Evolutionary conservation across 495 filamentous ascomycete species (phyloP).

Genomic region (Pseudevernia furfuracea): DNA sequence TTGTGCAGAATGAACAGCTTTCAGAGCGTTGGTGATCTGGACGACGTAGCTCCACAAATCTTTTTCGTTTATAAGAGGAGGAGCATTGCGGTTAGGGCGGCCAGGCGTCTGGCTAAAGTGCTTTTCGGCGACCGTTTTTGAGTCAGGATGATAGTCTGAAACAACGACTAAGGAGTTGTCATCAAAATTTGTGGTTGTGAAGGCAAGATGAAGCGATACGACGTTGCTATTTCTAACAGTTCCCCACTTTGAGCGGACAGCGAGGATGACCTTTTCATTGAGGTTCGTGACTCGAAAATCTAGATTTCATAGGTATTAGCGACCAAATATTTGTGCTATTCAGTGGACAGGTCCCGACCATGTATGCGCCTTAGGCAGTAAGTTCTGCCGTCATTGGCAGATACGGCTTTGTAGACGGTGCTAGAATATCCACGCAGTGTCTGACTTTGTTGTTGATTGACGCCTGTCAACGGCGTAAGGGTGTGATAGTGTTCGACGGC

Average conservation of each 20-base stretch:
- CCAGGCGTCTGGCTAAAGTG: slow-evolving; percentile 41
- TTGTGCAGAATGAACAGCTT: slow-evolving; percentile 70
- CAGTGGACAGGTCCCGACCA: slow-evolving; percentile 37
- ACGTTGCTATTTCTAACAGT: slow-evolving; percentile 73
- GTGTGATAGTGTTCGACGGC: slow-evolving; percentile 81
- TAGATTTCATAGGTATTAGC: slow-evolving; percentile 28
- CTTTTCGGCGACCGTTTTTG: slow-evolving; percentile 82
- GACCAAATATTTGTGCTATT: slow-evolving; percentile 25
- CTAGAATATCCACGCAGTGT: slow-evolving; percentile 74
- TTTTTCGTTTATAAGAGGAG: slow-evolving; percentile 59
- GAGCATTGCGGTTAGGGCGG: slow-evolving; percentile 40
- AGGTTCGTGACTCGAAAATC: slow-evolving; percentile 61
- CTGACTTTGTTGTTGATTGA: slow-evolving; percentile 62
- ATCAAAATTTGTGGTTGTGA: slow-evolving; percentile 85
- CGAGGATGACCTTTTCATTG: slow-evolving; percentile 77
- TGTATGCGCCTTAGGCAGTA: slow-evolving; percentile 83
- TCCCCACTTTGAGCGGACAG: slow-evolving; percentile 86
- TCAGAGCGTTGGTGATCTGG: slow-evolving; percentile 83
- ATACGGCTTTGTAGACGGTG: slow-evolving; percentile 95
- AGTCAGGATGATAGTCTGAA: slow-evolving; percentile 83
- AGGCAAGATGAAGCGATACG: slow-evolving; percentile 83
- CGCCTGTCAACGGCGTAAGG: slow-evolving; percentile 60
- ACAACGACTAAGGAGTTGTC: slow-evolving; percentile 93
- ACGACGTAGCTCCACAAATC: slow-evolving; percentile 86
- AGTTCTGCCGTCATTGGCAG: slow-evolving; percentile 71